phyloP scores from a whole-genome alignment of 805 yeast genomes.

The Teunomyces atbi region DNA sequence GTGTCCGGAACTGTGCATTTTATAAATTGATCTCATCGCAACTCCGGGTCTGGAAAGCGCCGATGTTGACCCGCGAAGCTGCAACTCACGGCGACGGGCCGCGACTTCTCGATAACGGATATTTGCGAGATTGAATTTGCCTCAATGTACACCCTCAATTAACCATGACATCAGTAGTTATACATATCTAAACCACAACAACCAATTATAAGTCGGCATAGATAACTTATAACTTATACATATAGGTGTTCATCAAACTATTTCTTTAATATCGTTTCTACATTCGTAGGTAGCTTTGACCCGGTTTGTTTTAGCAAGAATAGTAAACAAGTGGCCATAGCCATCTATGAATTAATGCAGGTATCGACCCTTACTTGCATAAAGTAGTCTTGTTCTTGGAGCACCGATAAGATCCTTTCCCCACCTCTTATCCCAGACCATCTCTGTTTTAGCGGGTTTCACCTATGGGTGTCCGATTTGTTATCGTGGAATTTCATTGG shows the following conservation, averaged over 20 bases:
- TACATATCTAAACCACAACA: background rate
- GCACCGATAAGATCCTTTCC: background rate
- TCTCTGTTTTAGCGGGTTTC: background rate
- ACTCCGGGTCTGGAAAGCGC: background rate
- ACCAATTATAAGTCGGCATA: background rate
- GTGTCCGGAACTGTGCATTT: background rate
- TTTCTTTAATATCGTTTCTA: background rate
- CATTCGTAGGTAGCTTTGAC: no score
- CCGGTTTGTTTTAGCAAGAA: no score
- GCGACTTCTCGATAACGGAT: slow-evolving; percentile 4
- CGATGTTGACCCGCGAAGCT: slow-evolving; percentile 2
- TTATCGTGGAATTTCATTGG: slow-evolving; percentile 2
- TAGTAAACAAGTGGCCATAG: no score
- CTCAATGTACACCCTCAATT: background rate
- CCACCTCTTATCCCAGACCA: background rate
- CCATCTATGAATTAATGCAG: background rate
- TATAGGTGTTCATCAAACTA: background rate
- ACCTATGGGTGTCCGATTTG: background rate
- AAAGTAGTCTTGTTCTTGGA: background rate
- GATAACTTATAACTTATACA: background rate
- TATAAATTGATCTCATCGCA: slow-evolving; percentile 1
- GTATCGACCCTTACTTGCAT: background rate
- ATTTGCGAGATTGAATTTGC: background rate
- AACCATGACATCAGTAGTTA: slow-evolving; percentile 1
- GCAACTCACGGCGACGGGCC: slow-evolving; percentile 9